Percentiles rank a stretch among this genome's conserved stretches.
Conservation (phyloP, 2,329 filamentous ascomycete genomes). For the Fusarium redolens region DNA sequence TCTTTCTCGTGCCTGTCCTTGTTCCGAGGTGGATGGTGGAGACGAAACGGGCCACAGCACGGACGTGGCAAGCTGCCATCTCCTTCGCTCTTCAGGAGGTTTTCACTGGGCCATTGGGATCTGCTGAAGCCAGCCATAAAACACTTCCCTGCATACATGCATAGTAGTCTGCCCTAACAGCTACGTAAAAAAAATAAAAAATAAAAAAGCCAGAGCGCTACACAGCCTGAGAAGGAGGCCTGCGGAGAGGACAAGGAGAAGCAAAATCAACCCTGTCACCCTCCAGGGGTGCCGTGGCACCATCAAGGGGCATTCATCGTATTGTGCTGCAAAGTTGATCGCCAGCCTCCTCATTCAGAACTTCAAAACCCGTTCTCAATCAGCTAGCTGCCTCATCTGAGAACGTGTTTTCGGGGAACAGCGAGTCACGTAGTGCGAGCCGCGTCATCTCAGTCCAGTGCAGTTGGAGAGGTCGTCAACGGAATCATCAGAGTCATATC, state of each 20-base stretch:
- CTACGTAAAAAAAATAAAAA: conserved; percentile 6
- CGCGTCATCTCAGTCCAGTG: conserved; percentile 2
- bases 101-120: conserved; percentile 34
- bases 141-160: conserved; percentile 12
- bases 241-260: conserved; percentile 13
- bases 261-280: conserved; percentile 22
- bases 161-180: conserved; percentile 19
- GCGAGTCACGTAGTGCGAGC: conserved; percentile 10
- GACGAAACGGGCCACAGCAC: conserved; percentile 33
- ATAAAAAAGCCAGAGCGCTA: conserved; percentile 7
- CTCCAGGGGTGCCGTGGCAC: conserved; percentile 37
- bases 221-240: conserved; percentile 19
- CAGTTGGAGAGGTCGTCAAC: neutral
- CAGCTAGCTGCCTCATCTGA: neutral
- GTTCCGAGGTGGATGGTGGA: conserved; percentile 20
- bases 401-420: neutral
- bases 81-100: conserved; percentile 6
- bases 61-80: conserved; percentile 42
- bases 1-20: conserved; percentile 28
- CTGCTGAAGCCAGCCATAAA: conserved; percentile 33
- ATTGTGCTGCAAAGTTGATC: conserved; percentile 21
- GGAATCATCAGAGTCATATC: conserved; percentile 15
- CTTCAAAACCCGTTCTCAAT: conserved; percentile 4
- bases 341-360: conserved; percentile 4
- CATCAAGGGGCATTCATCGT: conserved; percentile 29